Conservation (phyloP, 768 basidiomycete genomes). For the Omphalotus guepiniiformis region DNA sequence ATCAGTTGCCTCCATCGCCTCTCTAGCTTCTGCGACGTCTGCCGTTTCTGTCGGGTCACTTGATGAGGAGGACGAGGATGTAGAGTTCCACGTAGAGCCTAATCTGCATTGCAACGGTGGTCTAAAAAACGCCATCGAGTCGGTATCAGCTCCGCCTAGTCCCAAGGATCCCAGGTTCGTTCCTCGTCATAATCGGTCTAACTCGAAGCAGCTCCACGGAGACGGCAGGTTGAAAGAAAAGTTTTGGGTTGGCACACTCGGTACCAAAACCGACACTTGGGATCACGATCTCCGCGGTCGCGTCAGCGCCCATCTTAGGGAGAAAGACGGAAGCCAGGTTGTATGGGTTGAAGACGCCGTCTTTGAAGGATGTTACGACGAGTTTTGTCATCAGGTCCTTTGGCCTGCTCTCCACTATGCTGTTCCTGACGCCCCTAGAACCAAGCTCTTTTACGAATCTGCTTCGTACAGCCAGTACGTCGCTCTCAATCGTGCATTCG, state of each 20-base stretch:
- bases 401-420: constrained; percentile 89
- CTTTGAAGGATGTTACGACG: constrained; percentile 77
- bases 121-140: constrained; percentile 72
- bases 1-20: constrained; percentile 1
- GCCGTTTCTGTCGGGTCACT: not conserved
- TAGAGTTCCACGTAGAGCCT: constrained; percentile 44
- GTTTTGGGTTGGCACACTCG: constrained; percentile 71
- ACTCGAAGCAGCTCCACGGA: no score
- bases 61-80: constrained; percentile 11
- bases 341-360: constrained; percentile 84
- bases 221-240: no score
- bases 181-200: no score
- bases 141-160: constrained; percentile 6
- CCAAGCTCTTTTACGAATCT: constrained; percentile 75
- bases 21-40: constrained; percentile 10
- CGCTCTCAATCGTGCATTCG: constrained; percentile 88
- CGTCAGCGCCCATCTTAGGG: constrained; percentile 5
- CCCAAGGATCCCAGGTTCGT: not conserved
- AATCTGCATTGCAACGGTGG: constrained; percentile 82
- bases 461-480: constrained; percentile 82
- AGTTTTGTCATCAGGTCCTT: constrained; percentile 86
- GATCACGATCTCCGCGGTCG: constrained; percentile 2
- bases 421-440: constrained; percentile 84
- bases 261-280: constrained; percentile 60
- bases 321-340: constrained; percentile 32